These are phyloP conservation scores for Neospora caninum DNA, from an alignment of 169 alveolate species.

Conservation along the genomic window DNA sequence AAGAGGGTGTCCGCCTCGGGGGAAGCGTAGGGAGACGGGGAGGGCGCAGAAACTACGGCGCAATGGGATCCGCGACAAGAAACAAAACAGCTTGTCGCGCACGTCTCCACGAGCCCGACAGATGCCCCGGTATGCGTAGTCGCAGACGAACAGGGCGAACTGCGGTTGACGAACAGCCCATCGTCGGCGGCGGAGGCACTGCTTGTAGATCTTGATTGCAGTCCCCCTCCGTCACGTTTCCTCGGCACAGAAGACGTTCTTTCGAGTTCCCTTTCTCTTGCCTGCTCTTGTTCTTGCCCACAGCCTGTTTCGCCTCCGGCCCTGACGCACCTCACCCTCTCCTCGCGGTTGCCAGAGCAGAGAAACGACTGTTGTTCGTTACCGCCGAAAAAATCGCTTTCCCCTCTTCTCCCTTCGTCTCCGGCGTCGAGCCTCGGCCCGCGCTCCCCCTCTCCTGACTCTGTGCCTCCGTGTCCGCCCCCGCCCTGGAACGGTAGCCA, in stretches of 20 bases:
- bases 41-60: no score
- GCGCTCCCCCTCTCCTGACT: not conserved
- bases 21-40: no score
- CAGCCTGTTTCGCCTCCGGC: not conserved
- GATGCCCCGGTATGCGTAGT: no score
- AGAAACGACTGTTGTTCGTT: not conserved
- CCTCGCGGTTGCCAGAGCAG: not conserved
- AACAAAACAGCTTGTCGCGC: no score
- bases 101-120: no score
- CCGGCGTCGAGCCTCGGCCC: not conserved
- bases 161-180: no score
- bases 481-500: constrained; percentile 15
- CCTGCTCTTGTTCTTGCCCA: no score
- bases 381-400: not conserved
- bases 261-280: not conserved
- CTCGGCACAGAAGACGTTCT: not conserved
- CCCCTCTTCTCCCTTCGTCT: not conserved
- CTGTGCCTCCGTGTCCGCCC: not conserved
- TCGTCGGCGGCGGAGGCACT: no score
- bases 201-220: no score
- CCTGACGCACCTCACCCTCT: not conserved
- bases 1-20: no score
- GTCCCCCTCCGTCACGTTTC: not conserved
- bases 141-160: no score
- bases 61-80: no score